Percentiles rank a stretch among this genome's conserved stretches.
Evolutionary conservation across 495 filamentous ascomycete genomes (phyloP).

Genomic region (Pyrenula massariospora): DNA sequence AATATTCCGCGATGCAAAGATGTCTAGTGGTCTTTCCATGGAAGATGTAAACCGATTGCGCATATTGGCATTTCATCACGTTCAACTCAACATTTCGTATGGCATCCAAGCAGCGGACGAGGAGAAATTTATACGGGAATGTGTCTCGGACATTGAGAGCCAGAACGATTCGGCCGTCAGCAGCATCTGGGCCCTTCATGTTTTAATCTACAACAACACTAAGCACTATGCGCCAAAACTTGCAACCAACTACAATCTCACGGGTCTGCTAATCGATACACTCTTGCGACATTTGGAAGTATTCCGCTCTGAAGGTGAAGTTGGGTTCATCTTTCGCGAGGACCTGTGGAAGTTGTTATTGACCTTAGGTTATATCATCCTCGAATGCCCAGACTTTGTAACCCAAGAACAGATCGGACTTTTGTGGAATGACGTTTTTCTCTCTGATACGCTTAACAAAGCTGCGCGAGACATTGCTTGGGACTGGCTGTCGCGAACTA

Average conservation of each 20-base stretch:
- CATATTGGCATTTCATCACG: conserved; percentile 44
- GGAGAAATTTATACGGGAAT: conserved; percentile 41
- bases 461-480: conserved; percentile 51
- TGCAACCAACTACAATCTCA: conserved; percentile 40
- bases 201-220: conserved; percentile 34
- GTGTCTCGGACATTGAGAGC: conserved; percentile 45
- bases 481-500: conserved; percentile 45
- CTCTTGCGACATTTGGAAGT: conserved; percentile 5
- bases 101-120: conserved; percentile 38
- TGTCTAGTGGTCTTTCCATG: conserved; percentile 20
- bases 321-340: conserved; percentile 14
- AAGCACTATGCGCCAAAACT: conserved; percentile 36
- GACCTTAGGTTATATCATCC: conserved; percentile 45
- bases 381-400: conserved; percentile 46
- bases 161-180: conserved; percentile 47
- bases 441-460: conserved; percentile 39
- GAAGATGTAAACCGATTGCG: conserved; percentile 34
- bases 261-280: conserved; percentile 37
- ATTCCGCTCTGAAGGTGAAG: not conserved
- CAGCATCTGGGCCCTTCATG: conserved; percentile 59
- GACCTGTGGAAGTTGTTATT: conserved; percentile 40
- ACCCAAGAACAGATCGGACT: conserved; percentile 44
- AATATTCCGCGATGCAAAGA: conserved; percentile 53
- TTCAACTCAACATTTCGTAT: conserved; percentile 36
- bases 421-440: conserved; percentile 59